Evolutionary conservation across 768 basidiomycete genomes (phyloP).

Genomic region (Cyclocybe aegerita): DNA sequence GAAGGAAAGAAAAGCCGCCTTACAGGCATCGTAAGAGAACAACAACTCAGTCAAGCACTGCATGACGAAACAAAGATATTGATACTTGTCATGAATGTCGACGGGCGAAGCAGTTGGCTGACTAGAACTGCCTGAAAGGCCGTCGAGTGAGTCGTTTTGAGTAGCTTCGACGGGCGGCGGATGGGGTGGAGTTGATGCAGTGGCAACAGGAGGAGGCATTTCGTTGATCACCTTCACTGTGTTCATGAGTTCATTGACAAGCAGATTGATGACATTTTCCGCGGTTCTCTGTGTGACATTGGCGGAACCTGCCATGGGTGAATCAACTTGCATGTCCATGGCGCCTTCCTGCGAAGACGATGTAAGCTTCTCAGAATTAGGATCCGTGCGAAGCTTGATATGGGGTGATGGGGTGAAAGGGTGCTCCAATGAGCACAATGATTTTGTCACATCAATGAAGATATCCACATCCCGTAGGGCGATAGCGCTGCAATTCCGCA

Average conservation of each 20-base stretch:
- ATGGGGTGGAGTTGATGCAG: constrained; percentile 2
- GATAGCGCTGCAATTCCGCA: constrained; percentile 73
- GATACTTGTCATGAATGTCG: constrained; percentile 37
- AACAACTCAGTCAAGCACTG: constrained; percentile 89
- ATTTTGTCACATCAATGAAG: constrained; percentile 74
- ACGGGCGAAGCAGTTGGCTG: constrained; percentile 2
- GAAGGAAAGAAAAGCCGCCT: constrained; percentile 81
- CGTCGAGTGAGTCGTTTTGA: background rate
- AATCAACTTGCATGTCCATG: constrained; percentile 64
- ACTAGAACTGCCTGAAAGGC: background rate
- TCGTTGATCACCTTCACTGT: constrained; percentile 50
- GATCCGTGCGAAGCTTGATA: constrained; percentile 52
- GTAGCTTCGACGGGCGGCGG: background rate
- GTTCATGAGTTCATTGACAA: constrained; percentile 69
- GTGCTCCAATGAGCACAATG: constrained; percentile 69
- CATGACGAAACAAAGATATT: constrained; percentile 83
- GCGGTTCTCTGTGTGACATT: constrained; percentile 40
- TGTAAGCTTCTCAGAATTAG: constrained; percentile 16
- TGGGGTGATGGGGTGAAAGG: constrained; percentile 60
- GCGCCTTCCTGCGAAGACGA: constrained; percentile 17
- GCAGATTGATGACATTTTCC: constrained; percentile 65
- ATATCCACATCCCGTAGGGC: constrained; percentile 77
- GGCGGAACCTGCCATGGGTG: constrained; percentile 16
- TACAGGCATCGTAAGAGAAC: constrained; percentile 92
- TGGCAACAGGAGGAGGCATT: constrained; percentile 16